Percentiles rank a stretch among this genome's conserved stretches.
phyloP scores from a whole-genome alignment of 768 basidiomycete species.

The Lactarius evosmus region DNA sequence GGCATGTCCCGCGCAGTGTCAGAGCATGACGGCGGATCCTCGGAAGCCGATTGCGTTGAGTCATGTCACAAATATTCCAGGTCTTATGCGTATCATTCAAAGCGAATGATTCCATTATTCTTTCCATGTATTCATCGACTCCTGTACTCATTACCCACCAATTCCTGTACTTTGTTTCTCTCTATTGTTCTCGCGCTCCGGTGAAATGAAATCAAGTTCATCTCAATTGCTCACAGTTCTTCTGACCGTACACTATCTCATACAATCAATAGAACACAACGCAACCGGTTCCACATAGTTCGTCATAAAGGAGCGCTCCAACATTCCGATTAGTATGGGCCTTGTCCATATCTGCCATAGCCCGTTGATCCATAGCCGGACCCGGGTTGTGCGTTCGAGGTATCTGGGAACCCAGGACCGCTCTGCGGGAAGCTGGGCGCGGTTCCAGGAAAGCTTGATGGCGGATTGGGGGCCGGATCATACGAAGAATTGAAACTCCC shows the following conservation, averaged over 20 bases:
- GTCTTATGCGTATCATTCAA: conserved; percentile 69
- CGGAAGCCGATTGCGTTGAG: conserved; percentile 61
- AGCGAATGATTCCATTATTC: conserved; percentile 31
- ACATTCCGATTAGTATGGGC: conserved; percentile 14
- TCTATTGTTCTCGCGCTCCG: background rate
- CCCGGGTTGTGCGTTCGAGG: conserved; percentile 22
- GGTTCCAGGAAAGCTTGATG: conserved; percentile 7
- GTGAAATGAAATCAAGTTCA: background rate
- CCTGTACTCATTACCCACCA: background rate
- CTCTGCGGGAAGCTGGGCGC: conserved; percentile 3
- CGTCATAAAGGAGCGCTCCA: background rate
- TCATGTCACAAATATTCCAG: conserved; percentile 58
- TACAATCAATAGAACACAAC: background rate
- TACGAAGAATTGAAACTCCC: conserved; percentile 20
- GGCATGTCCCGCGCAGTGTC: conserved; percentile 53
- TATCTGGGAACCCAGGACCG: conserved; percentile 22
- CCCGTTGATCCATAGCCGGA: conserved; percentile 17
- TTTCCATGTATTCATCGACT: background rate
- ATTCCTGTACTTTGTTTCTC: background rate
- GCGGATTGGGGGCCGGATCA: conserved; percentile 15
- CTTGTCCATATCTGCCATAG: conserved; percentile 14
- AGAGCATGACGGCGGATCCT: conserved; percentile 47
- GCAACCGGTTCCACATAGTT: background rate
- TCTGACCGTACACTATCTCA: background rate
- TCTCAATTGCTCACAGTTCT: background rate